A percentile compares a stretch with the other conserved stretches of the same genome.
phyloP scores from a whole-genome alignment of 306 rosid genomes.

The Quercus parvula region DNA sequence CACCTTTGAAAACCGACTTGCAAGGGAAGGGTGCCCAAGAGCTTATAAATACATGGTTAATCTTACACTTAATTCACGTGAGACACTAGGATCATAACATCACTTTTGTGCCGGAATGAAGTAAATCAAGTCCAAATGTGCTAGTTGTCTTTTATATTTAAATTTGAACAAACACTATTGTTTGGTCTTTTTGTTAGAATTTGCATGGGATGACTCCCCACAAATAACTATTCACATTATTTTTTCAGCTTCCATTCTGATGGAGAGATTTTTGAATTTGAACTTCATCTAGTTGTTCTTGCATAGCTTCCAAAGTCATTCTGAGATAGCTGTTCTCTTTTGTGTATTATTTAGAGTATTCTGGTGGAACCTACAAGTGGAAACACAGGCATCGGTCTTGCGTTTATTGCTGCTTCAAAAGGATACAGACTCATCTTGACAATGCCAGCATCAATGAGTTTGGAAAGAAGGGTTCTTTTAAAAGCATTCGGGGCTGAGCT shows the following conservation, averaged over 20 bases:
- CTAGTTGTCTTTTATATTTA: neutral
- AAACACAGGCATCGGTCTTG: constrained; percentile 98
- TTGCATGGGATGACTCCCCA: neutral
- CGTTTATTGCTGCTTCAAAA: constrained; percentile 93
- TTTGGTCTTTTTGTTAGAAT: neutral
- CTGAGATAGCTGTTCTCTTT: constrained; percentile 23
- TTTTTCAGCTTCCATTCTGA: constrained; percentile 13
- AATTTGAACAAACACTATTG: too few species aligned
- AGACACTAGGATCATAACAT: too few species aligned
- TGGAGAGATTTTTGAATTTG: constrained; percentile 2
- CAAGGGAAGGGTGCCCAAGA: too few species aligned
- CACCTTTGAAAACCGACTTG: too few species aligned
- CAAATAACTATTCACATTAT: neutral
- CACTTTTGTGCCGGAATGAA: too few species aligned
- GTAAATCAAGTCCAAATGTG: neutral
- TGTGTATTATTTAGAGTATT: constrained; percentile 53
- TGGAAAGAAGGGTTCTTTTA: constrained; percentile 92
- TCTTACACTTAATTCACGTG: too few species aligned
- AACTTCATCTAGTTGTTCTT: constrained; percentile 14
- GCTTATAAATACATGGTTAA: too few species aligned
- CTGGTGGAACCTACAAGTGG: constrained; percentile 99
- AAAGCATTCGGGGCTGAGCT: constrained; percentile 99
- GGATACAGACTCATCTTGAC: constrained; percentile 94
- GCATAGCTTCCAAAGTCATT: constrained; percentile 3
- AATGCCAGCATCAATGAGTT: constrained; percentile 98